Percentiles rank a stretch among this genome's conserved stretches.
phyloP scores from a whole-genome alignment of 2,329 filamentous ascomycete genomes.

The Colletotrichum lupini region DNA sequence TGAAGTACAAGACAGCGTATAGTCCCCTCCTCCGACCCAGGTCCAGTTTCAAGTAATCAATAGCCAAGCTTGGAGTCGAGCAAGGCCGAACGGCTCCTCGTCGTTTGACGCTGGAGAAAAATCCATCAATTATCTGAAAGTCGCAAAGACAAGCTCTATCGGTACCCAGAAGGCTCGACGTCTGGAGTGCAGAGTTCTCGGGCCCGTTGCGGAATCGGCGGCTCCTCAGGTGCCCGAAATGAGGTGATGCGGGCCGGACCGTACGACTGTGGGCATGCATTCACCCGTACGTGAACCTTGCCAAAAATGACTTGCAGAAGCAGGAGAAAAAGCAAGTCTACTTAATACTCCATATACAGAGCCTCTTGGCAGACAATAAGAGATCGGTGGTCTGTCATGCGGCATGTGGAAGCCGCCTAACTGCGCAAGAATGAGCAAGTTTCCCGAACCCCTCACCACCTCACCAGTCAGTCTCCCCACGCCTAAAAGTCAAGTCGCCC shows the following conservation, averaged over 20 bases:
- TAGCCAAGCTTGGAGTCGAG: too few species aligned
- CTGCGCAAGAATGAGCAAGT: constrained; percentile 37
- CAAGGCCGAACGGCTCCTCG: too few species aligned
- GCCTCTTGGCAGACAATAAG: not conserved
- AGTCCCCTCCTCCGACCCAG: too few species aligned
- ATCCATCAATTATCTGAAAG: too few species aligned
- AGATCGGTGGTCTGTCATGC: not conserved
- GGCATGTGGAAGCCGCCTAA: not conserved
- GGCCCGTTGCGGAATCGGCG: not conserved
- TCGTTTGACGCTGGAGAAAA: too few species aligned
- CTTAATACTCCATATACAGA: not conserved
- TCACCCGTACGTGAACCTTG: not conserved
- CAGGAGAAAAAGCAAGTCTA: too few species aligned
- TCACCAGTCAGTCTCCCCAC: not conserved
- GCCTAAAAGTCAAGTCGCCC: not conserved
- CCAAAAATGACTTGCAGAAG: not conserved
- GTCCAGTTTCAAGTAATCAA: too few species aligned
- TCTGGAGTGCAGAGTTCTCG: not conserved
- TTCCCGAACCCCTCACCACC: constrained; percentile 5
- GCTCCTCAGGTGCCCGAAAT: not conserved
- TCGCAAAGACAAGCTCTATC: too few species aligned
- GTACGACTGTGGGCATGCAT: not conserved
- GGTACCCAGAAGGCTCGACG: not conserved
- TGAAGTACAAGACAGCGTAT: too few species aligned
- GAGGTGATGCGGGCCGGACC: not conserved